phyloP scores from a whole-genome alignment of 2,329 filamentous ascomycete species.

The Thielaviopsis euricoi region DNA sequence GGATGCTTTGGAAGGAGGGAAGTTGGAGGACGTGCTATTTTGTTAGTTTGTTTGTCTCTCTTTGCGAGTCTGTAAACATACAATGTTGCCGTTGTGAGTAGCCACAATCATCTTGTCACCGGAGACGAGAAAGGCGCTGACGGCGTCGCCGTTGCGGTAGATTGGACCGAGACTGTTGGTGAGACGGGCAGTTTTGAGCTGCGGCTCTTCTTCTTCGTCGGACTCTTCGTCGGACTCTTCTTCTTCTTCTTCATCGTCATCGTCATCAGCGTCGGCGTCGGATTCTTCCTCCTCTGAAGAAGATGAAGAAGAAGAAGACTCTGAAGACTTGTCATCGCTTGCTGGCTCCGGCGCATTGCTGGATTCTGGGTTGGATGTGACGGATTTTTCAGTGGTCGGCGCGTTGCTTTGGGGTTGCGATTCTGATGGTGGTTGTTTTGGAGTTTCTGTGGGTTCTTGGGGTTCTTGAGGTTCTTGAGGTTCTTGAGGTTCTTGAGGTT shows the following conservation, averaged over 20 bases:
- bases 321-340: constrained; percentile 6
- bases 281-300: constrained; percentile 16
- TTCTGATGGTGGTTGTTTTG: too few species aligned
- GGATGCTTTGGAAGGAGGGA: constrained; percentile 63
- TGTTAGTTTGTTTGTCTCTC: background rate
- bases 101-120: constrained; percentile 97
- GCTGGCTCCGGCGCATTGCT: too few species aligned
- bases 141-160: constrained; percentile 90
- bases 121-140: constrained; percentile 74
- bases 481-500: too few species aligned
- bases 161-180: constrained; percentile 65
- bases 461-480: too few species aligned
- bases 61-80: constrained; percentile 27
- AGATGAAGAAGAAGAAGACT: too few species aligned
- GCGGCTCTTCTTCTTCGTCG: constrained; percentile 73
- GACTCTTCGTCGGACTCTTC: constrained; percentile 54
- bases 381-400: too few species aligned
- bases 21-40: constrained; percentile 67
- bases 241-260: constrained; percentile 28
- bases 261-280: constrained; percentile 19
- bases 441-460: too few species aligned
- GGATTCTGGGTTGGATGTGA: too few species aligned
- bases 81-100: constrained; percentile 92
- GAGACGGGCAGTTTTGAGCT: constrained; percentile 79
- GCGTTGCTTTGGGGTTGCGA: too few species aligned